phyloP scores from a whole-genome alignment of 345 rosid species.

The Acer negundo region DNA sequence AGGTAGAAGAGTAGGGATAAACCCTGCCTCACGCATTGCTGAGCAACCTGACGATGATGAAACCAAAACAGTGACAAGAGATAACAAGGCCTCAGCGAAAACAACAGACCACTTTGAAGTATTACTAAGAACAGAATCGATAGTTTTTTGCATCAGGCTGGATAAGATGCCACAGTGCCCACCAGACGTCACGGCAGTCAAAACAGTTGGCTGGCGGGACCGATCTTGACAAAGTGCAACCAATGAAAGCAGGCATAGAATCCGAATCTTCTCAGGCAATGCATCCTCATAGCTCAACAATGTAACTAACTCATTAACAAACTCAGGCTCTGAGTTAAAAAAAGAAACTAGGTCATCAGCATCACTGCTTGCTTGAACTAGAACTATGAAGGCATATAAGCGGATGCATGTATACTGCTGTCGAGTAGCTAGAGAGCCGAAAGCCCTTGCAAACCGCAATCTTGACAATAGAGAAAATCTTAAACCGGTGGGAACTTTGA shows the following conservation, averaged over 20 bases:
- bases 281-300: slow-evolving; percentile 79
- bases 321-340: slow-evolving; percentile 91
- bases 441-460: slow-evolving; percentile 90
- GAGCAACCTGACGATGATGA: slow-evolving; percentile 92
- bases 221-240: slow-evolving; percentile 95
- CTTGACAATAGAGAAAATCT: slow-evolving; percentile 85
- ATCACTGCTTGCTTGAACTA: slow-evolving; percentile 85
- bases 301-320: slow-evolving; percentile 81
- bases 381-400: slow-evolving; percentile 86
- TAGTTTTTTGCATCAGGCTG: slow-evolving; percentile 89
- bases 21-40: slow-evolving; percentile 94
- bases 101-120: slow-evolving; percentile 76
- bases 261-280: slow-evolving; percentile 85
- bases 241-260: slow-evolving; percentile 73
- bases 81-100: slow-evolving; percentile 86
- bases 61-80: slow-evolving; percentile 88
- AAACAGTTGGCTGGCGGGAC: slow-evolving; percentile 77
- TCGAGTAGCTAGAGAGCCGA: slow-evolving; percentile 69
- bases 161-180: slow-evolving; percentile 90
- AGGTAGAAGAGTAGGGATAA: slow-evolving; percentile 88
- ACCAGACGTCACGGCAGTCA: slow-evolving; percentile 89
- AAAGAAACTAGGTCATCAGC: slow-evolving; percentile 79
- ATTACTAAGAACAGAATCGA: slow-evolving; percentile 71
- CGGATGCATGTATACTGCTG: slow-evolving; percentile 93
- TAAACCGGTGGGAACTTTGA: slow-evolving; percentile 74